These are phyloP conservation scores for Petasospora fabianii DNA, from an alignment of 1,139 yeast genomes.

Conservation along the genomic window DNA sequence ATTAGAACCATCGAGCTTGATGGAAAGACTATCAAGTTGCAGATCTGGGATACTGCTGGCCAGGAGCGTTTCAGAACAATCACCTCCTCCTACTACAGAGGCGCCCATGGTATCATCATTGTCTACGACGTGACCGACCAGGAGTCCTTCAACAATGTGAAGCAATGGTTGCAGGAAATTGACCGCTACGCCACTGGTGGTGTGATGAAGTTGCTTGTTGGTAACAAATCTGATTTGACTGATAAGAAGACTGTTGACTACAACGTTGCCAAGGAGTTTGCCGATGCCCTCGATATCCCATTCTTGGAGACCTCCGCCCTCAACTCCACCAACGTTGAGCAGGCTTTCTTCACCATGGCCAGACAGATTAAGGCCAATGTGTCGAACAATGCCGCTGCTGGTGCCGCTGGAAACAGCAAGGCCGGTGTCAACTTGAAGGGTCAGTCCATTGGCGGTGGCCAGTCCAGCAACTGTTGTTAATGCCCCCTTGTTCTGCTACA, in stretches of 20 bases:
- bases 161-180: slow-evolving; percentile 98
- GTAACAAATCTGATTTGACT: slow-evolving; percentile 92
- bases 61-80: slow-evolving; percentile 98
- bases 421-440: slow-evolving; percentile 82
- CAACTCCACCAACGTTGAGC: slow-evolving; percentile 94
- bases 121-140: slow-evolving; percentile 98
- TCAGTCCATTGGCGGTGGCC: slow-evolving; percentile 70
- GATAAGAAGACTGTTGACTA: slow-evolving; percentile 96
- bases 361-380: slow-evolving; percentile 96
- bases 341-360: slow-evolving; percentile 98
- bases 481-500: background rate
- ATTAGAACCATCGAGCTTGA: slow-evolving; percentile 95
- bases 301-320: slow-evolving; percentile 96
- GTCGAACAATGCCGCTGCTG: slow-evolving; percentile 61
- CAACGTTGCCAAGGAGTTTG: slow-evolving; percentile 96
- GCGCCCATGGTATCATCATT: slow-evolving; percentile 97
- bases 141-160: slow-evolving; percentile 94
- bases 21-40: slow-evolving; percentile 95
- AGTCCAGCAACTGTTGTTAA: slow-evolving; percentile 72
- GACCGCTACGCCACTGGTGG: slow-evolving; percentile 98
- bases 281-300: slow-evolving; percentile 93
- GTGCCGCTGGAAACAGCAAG: slow-evolving; percentile 29
- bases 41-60: slow-evolving; percentile 99
- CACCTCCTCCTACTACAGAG: slow-evolving; percentile 96
- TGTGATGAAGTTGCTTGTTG: slow-evolving; percentile 91